Percentiles rank a stretch among this genome's conserved stretches.
phyloP scores from a whole-genome alignment of 208 protist genomes.

The Kentomonas sorsogonicus region DNA sequence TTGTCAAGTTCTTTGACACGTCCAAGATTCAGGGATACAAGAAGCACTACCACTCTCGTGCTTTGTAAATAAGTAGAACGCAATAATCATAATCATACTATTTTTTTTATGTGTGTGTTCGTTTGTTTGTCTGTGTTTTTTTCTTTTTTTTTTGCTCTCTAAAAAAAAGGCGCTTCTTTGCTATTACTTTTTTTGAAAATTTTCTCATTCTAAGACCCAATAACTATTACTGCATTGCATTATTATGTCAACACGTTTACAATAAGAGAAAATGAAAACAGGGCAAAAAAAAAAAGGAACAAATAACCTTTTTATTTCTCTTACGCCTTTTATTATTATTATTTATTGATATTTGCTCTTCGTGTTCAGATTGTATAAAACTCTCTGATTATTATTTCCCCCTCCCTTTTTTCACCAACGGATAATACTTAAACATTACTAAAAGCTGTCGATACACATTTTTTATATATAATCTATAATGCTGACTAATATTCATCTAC shows the following conservation, averaged over 20 bases:
- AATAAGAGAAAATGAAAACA: constrained; percentile 4
- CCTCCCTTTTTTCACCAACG: too few species aligned
- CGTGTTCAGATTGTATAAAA: neutral
- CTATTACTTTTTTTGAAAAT: too few species aligned
- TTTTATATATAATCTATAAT: too few species aligned
- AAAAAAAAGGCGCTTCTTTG: too few species aligned
- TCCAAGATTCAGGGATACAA: constrained; percentile 67
- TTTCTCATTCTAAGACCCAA: too few species aligned
- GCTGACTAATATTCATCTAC: too few species aligned
- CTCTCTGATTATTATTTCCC: too few species aligned
- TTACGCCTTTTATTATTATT: neutral
- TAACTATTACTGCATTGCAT: too few species aligned
- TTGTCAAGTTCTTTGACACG: constrained; percentile 63
- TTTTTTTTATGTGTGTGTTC: neutral
- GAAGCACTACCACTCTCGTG: constrained; percentile 61
- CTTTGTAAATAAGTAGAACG: constrained; percentile 10
- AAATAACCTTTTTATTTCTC: too few species aligned
- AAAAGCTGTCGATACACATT: too few species aligned
- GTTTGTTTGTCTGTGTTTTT: neutral
- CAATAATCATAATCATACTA: constrained; percentile 1
- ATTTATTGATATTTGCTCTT: neutral
- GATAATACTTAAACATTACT: too few species aligned
- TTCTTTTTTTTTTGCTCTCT: neutral
- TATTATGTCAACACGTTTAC: neutral
- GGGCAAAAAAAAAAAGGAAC: constrained; percentile 2